Base-by-base conservation (phyloP, 306 rosid species). In the Pyrus bretschneideri region DNA sequence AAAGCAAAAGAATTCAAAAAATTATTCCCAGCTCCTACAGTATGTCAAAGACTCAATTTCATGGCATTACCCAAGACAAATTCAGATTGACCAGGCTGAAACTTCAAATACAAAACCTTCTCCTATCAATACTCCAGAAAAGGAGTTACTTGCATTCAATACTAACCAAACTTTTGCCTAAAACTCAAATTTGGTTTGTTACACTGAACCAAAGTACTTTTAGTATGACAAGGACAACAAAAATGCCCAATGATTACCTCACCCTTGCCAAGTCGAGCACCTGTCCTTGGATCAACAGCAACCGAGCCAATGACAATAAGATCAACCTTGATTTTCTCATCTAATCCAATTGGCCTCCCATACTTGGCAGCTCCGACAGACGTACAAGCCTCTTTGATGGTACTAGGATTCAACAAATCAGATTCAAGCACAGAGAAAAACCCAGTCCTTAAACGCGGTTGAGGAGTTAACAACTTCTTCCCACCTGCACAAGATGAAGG, bases 181-280 rank as follows among this genome's bases (percentile, higher is more conserved):
- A 9, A 18, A 73, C 27, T 27, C 27, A 25, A 18, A 40, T 29
- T 21, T 44, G 67, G 46, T 42, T 42, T 42, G 46, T 42, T 10
- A 70, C 10, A 11, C 3, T 51, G 44, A 30, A 44, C 12, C 58
- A 19, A 49, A 30, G 29, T 63, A 21, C 29, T 35, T 6, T 11
- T 11, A 67, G 49, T 4, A 40, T 11, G 25, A 71, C 60, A 46
- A 70, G 22, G 60, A 4, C 19, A 54, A 18, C 31, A 9, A 70
- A 31, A 30, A 35, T 35, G 12, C 67, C 18, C 40, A 15, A 62
- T 40, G 14, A 42, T 51, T 84, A 93, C 98, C 97, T 93, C 97
- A 75, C 97, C 97, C 87, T 91, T 93, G 64, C 98, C 98, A 75
- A 93, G 88, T 52, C 97, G 88, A 76, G 98, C 98, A 69, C 98